phyloP scores from a whole-genome alignment of 306 rosid species.

The Carpinus viminea region DNA sequence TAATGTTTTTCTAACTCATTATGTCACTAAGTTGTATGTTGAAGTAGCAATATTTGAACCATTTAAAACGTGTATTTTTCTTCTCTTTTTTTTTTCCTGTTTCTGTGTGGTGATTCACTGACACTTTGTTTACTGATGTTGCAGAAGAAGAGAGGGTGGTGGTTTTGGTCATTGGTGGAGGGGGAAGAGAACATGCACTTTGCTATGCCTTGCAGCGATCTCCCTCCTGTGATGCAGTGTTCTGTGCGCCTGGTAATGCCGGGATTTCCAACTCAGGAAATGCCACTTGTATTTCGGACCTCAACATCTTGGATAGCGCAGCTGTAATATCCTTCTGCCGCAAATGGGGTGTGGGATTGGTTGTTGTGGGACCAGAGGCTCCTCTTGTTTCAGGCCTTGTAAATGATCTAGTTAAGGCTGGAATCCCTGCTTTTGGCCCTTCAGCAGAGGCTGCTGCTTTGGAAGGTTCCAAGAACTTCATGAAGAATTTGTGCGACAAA shows the following conservation, averaged over 20 bases:
- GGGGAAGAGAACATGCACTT: slow-evolving; percentile 96
- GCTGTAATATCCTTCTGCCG: slow-evolving; percentile 71
- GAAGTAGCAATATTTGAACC: too few relatives aligned
- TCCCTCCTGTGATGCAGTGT: slow-evolving; percentile 62
- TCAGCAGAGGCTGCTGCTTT: slow-evolving; percentile 97
- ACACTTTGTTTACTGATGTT: slow-evolving; percentile 17
- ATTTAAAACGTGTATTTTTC: too few relatives aligned
- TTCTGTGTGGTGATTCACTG: slow-evolving; percentile 8
- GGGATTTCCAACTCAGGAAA: slow-evolving; percentile 83
- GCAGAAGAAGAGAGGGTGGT: slow-evolving; percentile 49
- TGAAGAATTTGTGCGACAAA: slow-evolving; percentile 89
- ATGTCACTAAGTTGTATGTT: too few relatives aligned
- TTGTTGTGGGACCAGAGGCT: slow-evolving; percentile 93
- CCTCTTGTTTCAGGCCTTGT: slow-evolving; percentile 86
- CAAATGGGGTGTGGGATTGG: slow-evolving; percentile 76
- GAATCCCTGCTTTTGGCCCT: slow-evolving; percentile 90
- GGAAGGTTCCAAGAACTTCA: slow-evolving; percentile 96
- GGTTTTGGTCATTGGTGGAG: slow-evolving; percentile 92
- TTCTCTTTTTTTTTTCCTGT: neutral
- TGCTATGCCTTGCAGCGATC: slow-evolving; percentile 91
- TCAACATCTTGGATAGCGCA: slow-evolving; percentile 56
- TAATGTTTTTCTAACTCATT: too few relatives aligned
- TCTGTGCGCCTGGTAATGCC: slow-evolving; percentile 93
- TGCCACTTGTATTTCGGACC: slow-evolving; percentile 77
- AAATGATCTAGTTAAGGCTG: slow-evolving; percentile 66